Evolutionary conservation across 2,329 filamentous ascomycete genomes (phyloP), one percentile per base, ranked within the genome.

Genomic region (Pseudogymnoascus sp.): DNA sequence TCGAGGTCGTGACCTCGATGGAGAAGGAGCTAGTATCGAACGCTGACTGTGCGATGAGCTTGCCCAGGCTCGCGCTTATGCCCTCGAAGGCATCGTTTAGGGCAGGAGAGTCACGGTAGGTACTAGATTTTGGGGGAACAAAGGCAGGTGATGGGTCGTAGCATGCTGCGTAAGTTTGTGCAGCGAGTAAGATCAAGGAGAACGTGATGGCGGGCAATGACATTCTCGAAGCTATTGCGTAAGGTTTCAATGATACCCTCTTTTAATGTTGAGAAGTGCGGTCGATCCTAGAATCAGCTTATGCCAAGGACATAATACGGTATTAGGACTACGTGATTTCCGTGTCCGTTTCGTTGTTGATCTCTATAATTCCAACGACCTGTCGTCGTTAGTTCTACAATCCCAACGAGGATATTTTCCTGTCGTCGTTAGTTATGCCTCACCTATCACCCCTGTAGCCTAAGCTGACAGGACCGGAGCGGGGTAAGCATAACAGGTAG

Each of bases 81-180:
- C n/a, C 2, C n/a, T 54, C 13, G 29, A 33, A 54, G 47, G 15
- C 29, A 54, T 33, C 47, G 13, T 17, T 31, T 33, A 54, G 9
- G 5, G 21, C 11, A 13, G 47, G 5, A 17, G 47, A 54, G 47
- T 24, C 10, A 57, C 26, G 29, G 33, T 61, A 61, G 17, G 41
- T 17, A 13, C 13, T 37, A 8, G 17, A 17, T 57, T 61, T 61
- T 4, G 60, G 60, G 8, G 37, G 31, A 11, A 21, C 17, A 17
- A 58, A 61, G 29, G 60, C 44, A 13, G 60, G 60, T 2, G 60
- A 58, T 4, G 60, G 60, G 15, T 61, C 44, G 17, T 58, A 39
- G 31, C 60, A 61, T 36, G 33, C 41, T 36, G 33, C 60, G 15
- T 54, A 50, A 11, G 54, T 58, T n/a, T 57, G 21, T 35, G 40